Conservation (phyloP, 2,329 filamentous ascomycete species). For the Aspergillus ruber region DNA sequence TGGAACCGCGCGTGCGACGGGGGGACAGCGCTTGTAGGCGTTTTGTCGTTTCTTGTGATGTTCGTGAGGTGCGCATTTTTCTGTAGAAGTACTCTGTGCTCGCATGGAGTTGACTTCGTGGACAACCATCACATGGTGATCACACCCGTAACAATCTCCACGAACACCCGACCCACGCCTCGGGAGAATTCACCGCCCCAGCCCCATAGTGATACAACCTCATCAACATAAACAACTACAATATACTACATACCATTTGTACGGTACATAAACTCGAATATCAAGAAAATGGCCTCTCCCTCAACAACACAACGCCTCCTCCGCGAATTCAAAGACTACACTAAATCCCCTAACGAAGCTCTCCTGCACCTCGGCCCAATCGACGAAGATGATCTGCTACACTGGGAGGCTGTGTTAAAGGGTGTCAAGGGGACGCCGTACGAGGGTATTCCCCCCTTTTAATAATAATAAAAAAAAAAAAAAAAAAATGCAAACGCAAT, state of each 20-base stretch:
- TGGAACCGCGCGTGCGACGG: constrained; percentile 40
- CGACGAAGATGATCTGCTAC: constrained; percentile 51
- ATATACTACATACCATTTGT: not conserved
- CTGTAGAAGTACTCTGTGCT: not conserved
- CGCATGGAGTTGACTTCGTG: not conserved
- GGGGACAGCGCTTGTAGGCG: constrained; percentile 46
- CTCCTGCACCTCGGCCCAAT: constrained; percentile 52
- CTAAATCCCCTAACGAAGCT: constrained; percentile 50
- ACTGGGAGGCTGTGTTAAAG: constrained; percentile 56
- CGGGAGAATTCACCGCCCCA: not conserved
- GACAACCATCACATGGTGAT: not conserved
- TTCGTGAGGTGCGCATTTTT: constrained; percentile 51
- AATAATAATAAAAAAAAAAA: no score
- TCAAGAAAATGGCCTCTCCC: constrained; percentile 18
- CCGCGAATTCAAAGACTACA: constrained; percentile 55
- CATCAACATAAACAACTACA: not conserved
- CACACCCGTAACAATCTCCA: no score
- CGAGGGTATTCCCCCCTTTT: constrained; percentile 44
- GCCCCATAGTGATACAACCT: no score
- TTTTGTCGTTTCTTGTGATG: constrained; percentile 54
- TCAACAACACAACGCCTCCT: constrained; percentile 53
- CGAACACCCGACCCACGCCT: not conserved
- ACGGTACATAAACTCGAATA: not conserved
- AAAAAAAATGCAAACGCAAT: constrained; percentile 2
- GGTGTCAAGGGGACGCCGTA: constrained; percentile 55